These are phyloP conservation scores for Monosporascus sp. DNA, from an alignment of 2,329 filamentous ascomycete species.

Conservation along the genomic window DNA sequence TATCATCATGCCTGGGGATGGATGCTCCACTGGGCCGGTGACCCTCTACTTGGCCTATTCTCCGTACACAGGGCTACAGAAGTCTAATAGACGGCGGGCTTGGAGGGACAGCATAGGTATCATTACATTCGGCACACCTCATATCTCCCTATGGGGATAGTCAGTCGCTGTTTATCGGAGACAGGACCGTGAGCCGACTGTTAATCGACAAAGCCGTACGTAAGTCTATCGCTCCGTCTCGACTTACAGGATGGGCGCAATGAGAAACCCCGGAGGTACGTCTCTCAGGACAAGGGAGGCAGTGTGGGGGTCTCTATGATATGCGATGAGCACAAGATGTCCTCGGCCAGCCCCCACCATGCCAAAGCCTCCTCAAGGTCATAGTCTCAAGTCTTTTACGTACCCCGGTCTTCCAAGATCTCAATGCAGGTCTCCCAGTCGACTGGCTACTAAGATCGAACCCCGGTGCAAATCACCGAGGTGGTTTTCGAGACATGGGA, in stretches of 20 bases:
- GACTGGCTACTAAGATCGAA: slow-evolving; percentile 24
- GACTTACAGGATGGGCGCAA: neutral
- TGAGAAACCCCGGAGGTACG: neutral
- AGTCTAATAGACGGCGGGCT: no score
- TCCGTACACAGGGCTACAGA: no score
- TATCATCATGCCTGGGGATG: no score
- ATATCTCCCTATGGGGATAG: neutral
- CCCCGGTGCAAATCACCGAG: slow-evolving; percentile 22
- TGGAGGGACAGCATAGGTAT: no score
- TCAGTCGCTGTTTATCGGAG: neutral
- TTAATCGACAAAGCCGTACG: neutral
- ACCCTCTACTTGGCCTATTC: no score
- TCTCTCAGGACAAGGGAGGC: neutral
- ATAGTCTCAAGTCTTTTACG: slow-evolving; percentile 3
- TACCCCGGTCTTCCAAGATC: slow-evolving; percentile 20
- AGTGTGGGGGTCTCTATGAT: neutral
- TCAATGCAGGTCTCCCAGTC: slow-evolving; percentile 21
- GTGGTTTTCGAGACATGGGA: slow-evolving; percentile 4
- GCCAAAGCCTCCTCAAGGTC: slow-evolving; percentile 8
- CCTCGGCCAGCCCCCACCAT: slow-evolving; percentile 1
- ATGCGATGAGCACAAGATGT: neutral
- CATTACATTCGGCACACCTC: neutral
- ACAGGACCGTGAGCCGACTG: neutral
- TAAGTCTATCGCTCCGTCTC: neutral
- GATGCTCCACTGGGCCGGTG: no score